Evolutionary conservation across 148 eudicot genomes (phyloP).

Genomic region (Chenopodium suecicum): DNA sequence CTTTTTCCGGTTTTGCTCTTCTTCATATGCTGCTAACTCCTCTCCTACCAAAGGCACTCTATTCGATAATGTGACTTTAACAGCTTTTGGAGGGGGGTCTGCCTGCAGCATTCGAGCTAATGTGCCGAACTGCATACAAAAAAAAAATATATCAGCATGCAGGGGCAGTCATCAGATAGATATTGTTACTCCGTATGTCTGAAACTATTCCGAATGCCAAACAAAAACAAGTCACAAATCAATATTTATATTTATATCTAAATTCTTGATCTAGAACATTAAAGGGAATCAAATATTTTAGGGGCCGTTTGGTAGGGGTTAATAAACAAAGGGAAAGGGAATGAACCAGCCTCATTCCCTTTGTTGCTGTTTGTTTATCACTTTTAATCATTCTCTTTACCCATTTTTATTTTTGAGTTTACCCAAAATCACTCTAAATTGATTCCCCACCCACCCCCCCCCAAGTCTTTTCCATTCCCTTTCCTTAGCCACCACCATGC

Average conservation of each 20-base stretch:
- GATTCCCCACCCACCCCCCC: no score
- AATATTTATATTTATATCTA: background rate
- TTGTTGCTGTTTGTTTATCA: no score
- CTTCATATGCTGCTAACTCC: constrained; percentile 93
- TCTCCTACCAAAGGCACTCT: constrained; percentile 96
- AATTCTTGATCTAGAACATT: background rate
- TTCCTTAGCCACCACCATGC: no score
- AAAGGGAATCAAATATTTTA: background rate
- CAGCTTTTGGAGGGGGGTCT: constrained; percentile 99
- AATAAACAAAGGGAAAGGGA: no score
- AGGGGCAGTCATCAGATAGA: background rate
- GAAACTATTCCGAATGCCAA: background rate
- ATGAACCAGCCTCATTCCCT: no score
- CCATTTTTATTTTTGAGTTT: no score
- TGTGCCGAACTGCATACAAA: constrained; percentile 64
- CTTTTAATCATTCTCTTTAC: no score
- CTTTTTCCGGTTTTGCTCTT: constrained; percentile 82
- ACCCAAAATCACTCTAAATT: no score
- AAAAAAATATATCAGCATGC: background rate
- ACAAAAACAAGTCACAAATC: background rate
- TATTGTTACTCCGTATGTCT: background rate
- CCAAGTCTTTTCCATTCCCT: no score
- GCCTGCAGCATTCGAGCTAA: constrained; percentile 96
- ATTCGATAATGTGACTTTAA: constrained; percentile 81
- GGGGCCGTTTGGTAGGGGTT: no score